Evolutionary conservation across 352 stramenopile genomes (phyloP), one percentile per base, ranked within the genome.

Genomic region (Aphanomyces stellatus): DNA sequence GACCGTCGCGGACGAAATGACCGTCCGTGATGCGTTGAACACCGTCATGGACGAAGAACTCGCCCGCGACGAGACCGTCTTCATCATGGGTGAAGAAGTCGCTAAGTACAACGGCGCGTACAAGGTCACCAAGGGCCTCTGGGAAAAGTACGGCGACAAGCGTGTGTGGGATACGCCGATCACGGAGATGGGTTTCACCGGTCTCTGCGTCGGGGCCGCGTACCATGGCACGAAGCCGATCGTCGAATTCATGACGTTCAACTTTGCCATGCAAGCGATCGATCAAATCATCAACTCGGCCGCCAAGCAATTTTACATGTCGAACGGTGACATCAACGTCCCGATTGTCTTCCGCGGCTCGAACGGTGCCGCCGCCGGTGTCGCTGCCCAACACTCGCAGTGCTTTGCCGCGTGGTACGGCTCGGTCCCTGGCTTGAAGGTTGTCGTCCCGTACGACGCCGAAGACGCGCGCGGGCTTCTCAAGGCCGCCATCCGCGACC

Each of bases 181-280:
- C 79, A 99, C 98, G 28, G 97, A 99, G 79, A 93, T 96, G 73
- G 91, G 95, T 40, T 98, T 98, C 73, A 93, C 93, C 24, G 93
- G 93, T 56, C 78, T 99, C 33, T 95, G 91, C 34, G 78, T 98
- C 35, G 96, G 96, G 51, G 88, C 96, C 40, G 88, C 96, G 49
- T 98, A 98, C 85, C 95, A 99, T 76, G 91, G 96, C 81, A 89
- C 98, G 13, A 92, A 95, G 77, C 98, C 98, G 40, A 91, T 99
- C 51, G 88, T 99, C 25, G 98, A 99, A 86, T 99, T 99, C 80
- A 99, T 99, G 98, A 99, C 97, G 28, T 99, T 98, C 76, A 99
- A 99, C 81, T 99, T 99, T 78, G 95, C 95, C 65, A 98, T 99
- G 93, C 96, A 99, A 74, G 97, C 97, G 31, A 99, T 99, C 72